Conservation (phyloP, 495 filamentous ascomycete species). For the Paragyromitra xinjiangensis region DNA sequence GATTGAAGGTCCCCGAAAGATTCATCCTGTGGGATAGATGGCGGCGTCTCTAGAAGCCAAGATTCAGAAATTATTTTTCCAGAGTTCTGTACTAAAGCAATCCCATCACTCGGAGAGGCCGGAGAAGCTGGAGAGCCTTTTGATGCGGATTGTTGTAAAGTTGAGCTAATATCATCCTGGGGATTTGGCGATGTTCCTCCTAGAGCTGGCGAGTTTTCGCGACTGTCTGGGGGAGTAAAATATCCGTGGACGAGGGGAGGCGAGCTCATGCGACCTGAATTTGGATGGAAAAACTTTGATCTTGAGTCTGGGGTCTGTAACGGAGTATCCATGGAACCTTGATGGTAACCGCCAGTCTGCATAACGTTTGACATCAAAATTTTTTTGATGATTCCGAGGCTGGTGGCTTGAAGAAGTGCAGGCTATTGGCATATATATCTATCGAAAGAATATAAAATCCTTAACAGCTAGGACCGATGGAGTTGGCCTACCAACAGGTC, state of each 20-base stretch:
- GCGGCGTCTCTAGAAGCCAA: neutral
- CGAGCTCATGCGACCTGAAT: neutral
- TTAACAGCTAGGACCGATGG: neutral
- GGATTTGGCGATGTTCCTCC: slow-evolving; percentile 33
- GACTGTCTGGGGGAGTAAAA: slow-evolving; percentile 43
- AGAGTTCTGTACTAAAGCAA: neutral
- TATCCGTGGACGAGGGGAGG: slow-evolving; percentile 29
- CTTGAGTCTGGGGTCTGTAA: neutral
- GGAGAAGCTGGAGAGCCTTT: slow-evolving; percentile 3
- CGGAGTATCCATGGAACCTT: neutral
- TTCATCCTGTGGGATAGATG: slow-evolving; percentile 1
- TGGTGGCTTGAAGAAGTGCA: neutral
- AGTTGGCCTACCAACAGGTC: neutral
- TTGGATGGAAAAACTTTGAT: neutral
- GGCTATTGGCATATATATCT: slow-evolving; percentile 26
- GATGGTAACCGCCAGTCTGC: slow-evolving; percentile 14
- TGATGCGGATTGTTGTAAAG: neutral
- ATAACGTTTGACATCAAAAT: slow-evolving; percentile 1
- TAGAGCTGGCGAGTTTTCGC: slow-evolving; percentile 35
- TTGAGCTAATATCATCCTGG: slow-evolving; percentile 3
- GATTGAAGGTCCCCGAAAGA: slow-evolving; percentile 2
- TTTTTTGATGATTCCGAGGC: neutral
- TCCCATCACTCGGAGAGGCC: neutral
- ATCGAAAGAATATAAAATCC: neutral
- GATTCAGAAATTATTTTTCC: neutral